Evolutionary conservation across 371 early-diverging fungal genomes (phyloP).

Genomic region (Mortierella sp.): DNA sequence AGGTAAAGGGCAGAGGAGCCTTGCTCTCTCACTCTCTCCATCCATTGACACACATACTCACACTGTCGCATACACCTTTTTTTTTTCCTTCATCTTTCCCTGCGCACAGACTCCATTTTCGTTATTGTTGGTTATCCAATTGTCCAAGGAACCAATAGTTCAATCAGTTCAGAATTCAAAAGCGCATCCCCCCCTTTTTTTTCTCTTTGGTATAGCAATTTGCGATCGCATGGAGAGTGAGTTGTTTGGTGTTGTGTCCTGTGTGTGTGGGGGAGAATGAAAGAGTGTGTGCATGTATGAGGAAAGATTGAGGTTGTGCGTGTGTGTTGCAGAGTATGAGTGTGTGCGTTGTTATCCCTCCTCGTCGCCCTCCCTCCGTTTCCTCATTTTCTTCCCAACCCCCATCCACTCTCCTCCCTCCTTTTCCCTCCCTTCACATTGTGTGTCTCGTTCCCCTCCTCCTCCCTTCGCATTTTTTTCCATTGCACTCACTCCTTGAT

Average conservation of each 20-base stretch:
- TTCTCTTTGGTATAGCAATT: conserved; percentile 7
- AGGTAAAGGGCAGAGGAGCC: not conserved
- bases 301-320: not conserved
- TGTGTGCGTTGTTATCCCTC: not conserved
- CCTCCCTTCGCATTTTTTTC: not conserved
- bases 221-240: conserved; percentile 1
- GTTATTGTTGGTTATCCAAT: conserved; percentile 1
- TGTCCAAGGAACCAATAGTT: conserved; percentile 15
- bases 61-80: not conserved
- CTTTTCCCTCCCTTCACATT: not conserved
- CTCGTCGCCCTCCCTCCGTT: not conserved
- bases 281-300: not conserved
- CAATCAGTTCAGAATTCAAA: not conserved
- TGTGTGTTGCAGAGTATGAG: not conserved
- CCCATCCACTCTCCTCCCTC: not conserved
- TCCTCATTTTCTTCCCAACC: not conserved
- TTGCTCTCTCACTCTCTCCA: not conserved
- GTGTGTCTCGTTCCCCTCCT: not conserved
- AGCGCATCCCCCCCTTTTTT: not conserved
- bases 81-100: not conserved
- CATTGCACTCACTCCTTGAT: conserved; percentile 7
- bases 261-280: not conserved
- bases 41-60: too few species aligned
- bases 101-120: conserved; percentile 12
- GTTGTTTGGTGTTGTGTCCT: not conserved